Evolutionary conservation across 306 rosid genomes (phyloP), one percentile per base, ranked within the genome.

Genomic region (Pterocarpus santalinus): DNA sequence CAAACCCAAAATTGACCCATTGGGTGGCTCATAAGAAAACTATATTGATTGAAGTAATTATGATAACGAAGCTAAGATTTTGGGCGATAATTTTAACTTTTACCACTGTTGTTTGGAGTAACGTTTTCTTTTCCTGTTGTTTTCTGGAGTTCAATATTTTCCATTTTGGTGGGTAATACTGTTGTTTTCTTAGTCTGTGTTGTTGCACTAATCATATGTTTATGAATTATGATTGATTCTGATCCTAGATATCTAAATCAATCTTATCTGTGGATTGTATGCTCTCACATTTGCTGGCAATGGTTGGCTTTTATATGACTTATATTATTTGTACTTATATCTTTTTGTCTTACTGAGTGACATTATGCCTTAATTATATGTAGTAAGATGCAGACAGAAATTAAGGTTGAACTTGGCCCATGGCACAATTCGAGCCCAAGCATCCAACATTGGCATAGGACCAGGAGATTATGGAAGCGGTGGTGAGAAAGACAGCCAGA

Each of bases 361-460:
- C 81, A n/a, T 57, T 38, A n/a, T 83, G 79, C 76, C 84, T 83
- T 10, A 79, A 83, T 81, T 89, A 52, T 75, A 13, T 86, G 52
- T 86, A 95, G 99, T 81, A 58, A 87, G 95, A 69, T 71, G 90
- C 81, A 87, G 87, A 84, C 84, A 87, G 75, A 82, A 79, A 58
- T 69, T 82, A 11, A 85, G 86, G 78, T 80, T 81, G 83, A 84
- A 51, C 66, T 39, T 87, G 69, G 83, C 43, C 7, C 47, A 35
- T 72, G 82, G 90, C 35, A 81, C 38, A 28, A 62, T 86, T 81
- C 85, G 87, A 79, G 90, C 88, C 36, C 96, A 89, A 86, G 91
- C 97, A 57, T 95, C 98, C 55, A 91, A 93, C 85, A 72, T 83
- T 75, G 80, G 94, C 34, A 56, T 93, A 22, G 97, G 94, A 85